Evolutionary conservation across 148 eudicot genomes (phyloP), one percentile per base, ranked within the genome.

Genomic region (Amaranthus palmeri): DNA sequence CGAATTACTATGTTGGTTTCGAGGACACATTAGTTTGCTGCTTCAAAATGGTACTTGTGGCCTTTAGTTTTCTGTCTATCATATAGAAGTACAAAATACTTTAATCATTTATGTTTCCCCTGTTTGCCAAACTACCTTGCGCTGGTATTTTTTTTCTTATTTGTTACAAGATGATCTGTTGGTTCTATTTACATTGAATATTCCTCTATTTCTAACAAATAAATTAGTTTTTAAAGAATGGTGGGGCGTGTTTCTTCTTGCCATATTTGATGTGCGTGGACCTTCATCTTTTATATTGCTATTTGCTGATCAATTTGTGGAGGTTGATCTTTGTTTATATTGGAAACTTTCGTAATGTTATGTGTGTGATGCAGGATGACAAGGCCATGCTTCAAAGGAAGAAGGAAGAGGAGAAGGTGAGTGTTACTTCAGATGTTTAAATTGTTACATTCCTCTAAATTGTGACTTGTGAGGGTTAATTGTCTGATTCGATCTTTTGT

Each of bases 351-450:
- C 52, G 44, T 69, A 2, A n/a, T 11, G 4, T 61, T 46, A n/a
- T 66, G 15, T 9, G 5, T 48, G 3, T 43, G 57, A 2, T 85
- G 79, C 82, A 95, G 98, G 56, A 54, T 61, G 98, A 95, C 82
- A 70, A 69, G 85, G 97, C 97, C 6, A 83, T 85, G 61, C 60
- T 89, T 45, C 98, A 95, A 72, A 95, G 89, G 96, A 95, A 95
- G 83, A 95, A 91, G 80, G 97, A 91, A 0, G 97, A 95, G 83
- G 96, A 91, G 67, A 95, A 91, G 89, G 97, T 88, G 67, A 72
- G 70, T 56, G 36, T 25, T 25, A 6, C 40, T 3, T 13, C 14
- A 46, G 67, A 5, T 53, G 18, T 53, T 36, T 47, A 25, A 15
- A 48, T 25, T 49, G 3, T 61, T 12, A 12, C 45, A 25, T 25